Evolutionary conservation across 176 grass and related monocot genomes (phyloP).

Genomic region (Poa annua): DNA sequence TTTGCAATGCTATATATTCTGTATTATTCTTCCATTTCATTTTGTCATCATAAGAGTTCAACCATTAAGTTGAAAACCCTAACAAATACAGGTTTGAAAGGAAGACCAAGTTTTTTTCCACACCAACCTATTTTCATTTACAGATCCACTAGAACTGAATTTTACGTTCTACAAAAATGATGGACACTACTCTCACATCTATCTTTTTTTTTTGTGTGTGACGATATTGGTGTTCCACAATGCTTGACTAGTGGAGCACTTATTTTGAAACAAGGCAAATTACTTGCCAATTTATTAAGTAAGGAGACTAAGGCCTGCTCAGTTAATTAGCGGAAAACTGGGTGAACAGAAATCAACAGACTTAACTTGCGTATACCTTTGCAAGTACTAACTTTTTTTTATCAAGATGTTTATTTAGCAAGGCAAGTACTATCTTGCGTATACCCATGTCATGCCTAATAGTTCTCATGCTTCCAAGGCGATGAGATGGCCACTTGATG

Average conservation of each 20-base stretch:
- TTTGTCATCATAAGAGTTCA: neutral
- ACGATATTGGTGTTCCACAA: neutral
- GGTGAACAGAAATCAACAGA: neutral
- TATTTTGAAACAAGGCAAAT: neutral
- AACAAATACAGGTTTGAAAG: neutral
- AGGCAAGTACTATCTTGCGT: neutral
- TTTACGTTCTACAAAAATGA: neutral
- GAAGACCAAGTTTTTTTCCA: neutral
- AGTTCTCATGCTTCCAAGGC: conserved; percentile 22
- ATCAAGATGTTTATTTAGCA: no score
- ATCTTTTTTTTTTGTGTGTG: neutral
- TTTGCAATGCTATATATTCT: neutral
- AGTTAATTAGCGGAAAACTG: neutral
- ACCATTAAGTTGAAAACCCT: neutral
- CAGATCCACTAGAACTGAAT: neutral
- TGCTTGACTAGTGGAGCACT: conserved; percentile 11
- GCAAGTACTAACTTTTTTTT: neutral
- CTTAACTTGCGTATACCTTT: no score
- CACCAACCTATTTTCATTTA: neutral
- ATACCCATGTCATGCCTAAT: conserved; percentile 4
- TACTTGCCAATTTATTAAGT: neutral
- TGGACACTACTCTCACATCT: neutral
- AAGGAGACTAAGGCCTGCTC: neutral
- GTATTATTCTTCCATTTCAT: neutral
- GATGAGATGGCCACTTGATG: neutral